Percentiles rank a stretch among this genome's conserved stretches.
These are phyloP conservation scores for Fusarium falciforme DNA, from an alignment of 2,329 filamentous ascomycete genomes.

Conservation along the genomic window DNA sequence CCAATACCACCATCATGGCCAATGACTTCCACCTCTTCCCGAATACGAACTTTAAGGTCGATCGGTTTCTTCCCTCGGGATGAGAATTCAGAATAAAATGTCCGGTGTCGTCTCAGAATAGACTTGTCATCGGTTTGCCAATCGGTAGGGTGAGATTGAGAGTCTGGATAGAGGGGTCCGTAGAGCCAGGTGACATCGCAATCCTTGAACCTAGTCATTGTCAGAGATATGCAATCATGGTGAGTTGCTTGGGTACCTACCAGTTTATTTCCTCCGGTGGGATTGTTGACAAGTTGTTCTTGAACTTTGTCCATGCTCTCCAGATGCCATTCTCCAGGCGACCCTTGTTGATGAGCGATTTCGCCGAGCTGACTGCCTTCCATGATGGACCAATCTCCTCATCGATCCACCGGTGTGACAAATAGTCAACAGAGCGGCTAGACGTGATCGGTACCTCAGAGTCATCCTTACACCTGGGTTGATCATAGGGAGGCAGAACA, in stretches of 20 bases:
- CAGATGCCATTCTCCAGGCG: not conserved
- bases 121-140: not conserved
- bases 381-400: not conserved
- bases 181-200: not conserved
- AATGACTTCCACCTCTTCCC: not conserved
- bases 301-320: not conserved
- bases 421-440: not conserved
- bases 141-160: not conserved
- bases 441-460: not conserved
- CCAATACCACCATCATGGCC: not conserved
- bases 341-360: not conserved
- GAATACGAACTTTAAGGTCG: not conserved
- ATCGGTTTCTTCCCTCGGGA: not conserved
- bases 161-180: not conserved
- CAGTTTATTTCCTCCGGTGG: not conserved
- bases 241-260: not conserved
- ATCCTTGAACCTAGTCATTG: not conserved
- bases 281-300: not conserved
- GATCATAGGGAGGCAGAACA: not conserved
- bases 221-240: not conserved
- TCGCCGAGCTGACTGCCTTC: not conserved
- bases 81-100: not conserved
- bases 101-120: not conserved
- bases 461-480: not conserved
- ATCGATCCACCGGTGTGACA: not conserved